Conservation (phyloP, 2,329 filamentous ascomycete genomes). For the Hymenoscyphus infarciens region DNA sequence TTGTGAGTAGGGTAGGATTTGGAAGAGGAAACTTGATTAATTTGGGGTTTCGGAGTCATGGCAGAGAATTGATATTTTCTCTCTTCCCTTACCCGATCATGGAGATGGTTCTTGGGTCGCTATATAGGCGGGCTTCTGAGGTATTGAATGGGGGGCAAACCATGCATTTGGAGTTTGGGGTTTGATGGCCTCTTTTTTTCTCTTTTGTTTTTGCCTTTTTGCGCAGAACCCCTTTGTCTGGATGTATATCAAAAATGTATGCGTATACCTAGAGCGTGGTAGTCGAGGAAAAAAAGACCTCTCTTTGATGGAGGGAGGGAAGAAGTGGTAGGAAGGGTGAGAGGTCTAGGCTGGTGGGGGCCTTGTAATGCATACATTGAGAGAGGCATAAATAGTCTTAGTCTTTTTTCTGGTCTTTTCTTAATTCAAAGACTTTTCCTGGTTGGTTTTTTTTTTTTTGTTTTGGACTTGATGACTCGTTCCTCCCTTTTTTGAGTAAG, state of each 20-base stretch:
- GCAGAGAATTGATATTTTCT: not conserved
- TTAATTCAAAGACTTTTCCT: not conserved
- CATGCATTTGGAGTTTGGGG: constrained; percentile 3
- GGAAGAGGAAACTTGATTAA: not conserved
- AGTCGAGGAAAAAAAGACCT: not conserved
- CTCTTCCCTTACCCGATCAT: not conserved
- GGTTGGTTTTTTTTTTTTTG: no score
- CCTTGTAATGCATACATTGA: constrained; percentile 3
- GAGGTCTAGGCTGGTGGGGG: not conserved
- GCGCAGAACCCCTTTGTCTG: not conserved
- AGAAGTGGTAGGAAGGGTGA: not conserved
- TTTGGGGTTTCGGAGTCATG: not conserved
- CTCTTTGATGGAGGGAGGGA: not conserved
- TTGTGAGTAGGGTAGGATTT: not conserved
- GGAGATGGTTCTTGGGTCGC: not conserved
- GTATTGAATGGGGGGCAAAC: not conserved
- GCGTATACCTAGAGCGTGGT: constrained; percentile 4
- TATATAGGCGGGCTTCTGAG: not conserved
- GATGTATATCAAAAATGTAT: constrained; percentile 4
- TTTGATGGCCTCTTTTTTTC: not conserved
- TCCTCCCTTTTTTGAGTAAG: no score
- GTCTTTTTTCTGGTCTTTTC: not conserved
- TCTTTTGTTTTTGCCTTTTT: not conserved
- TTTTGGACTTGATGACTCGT: no score
- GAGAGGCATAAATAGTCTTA: not conserved